Conservation (phyloP, 305 asterid species). For the Plantago lanceolata region DNA sequence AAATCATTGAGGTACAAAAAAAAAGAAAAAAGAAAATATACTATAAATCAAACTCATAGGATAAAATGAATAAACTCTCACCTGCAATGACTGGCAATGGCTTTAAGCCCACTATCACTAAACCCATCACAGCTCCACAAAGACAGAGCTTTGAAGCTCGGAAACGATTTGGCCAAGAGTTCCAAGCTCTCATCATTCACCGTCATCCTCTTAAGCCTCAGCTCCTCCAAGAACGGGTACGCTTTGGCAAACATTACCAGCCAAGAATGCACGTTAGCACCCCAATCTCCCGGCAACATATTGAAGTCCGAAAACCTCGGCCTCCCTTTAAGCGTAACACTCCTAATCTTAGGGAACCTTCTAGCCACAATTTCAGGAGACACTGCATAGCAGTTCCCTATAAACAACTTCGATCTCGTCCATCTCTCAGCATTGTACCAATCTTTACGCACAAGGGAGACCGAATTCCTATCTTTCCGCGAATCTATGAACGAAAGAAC, state of each 20-base stretch:
- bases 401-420: constrained; percentile 74
- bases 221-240: constrained; percentile 40
- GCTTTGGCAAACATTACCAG: constrained; percentile 28
- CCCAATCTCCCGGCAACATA: constrained; percentile 27
- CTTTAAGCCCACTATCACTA: constrained; percentile 34
- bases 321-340: constrained; percentile 71
- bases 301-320: constrained; percentile 52
- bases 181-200: constrained; percentile 36
- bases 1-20: too few relatives aligned
- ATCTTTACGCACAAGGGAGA: constrained; percentile 71
- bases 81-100: constrained; percentile 33
- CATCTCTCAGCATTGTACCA: constrained; percentile 89
- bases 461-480: constrained; percentile 62
- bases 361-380: constrained; percentile 72
- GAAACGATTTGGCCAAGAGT: constrained; percentile 36
- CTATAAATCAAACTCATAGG: too few relatives aligned
- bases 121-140: constrained; percentile 39
- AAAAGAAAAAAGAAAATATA: too few relatives aligned
- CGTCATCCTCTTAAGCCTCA: constrained; percentile 43
- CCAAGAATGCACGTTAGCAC: constrained; percentile 40
- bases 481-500: constrained; percentile 63
- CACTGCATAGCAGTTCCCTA: constrained; percentile 84
- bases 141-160: constrained; percentile 36
- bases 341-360: constrained; percentile 66
- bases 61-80: constrained; percentile 7